Conservation (phyloP, 371 early-diverging fungal genomes). For the Phascolomyces articulosus region DNA sequence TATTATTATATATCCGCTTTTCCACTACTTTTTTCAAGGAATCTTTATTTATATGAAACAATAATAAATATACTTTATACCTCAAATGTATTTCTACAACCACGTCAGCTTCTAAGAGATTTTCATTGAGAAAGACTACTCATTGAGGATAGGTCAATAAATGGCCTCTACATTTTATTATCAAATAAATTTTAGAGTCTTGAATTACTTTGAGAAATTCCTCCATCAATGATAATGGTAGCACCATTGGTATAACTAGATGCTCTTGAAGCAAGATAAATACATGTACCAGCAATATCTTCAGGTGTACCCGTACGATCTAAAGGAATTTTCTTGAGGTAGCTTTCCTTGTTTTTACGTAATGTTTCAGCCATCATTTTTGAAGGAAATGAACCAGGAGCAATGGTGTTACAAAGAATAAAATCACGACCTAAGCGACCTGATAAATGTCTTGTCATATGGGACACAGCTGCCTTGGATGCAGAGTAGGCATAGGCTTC, state of each 20-base stretch:
- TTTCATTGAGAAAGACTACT: too few species aligned
- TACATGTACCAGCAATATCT: constrained; percentile 86
- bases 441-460: constrained; percentile 72
- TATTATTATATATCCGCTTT: too few species aligned
- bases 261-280: constrained; percentile 79
- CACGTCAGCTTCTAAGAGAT: too few species aligned
- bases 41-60: too few species aligned
- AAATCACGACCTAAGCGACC: constrained; percentile 61
- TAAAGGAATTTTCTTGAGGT: constrained; percentile 62
- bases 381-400: constrained; percentile 87
- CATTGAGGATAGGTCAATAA: too few species aligned
- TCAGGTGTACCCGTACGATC: constrained; percentile 80
- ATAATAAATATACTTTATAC: too few species aligned
- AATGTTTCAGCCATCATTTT: constrained; percentile 87
- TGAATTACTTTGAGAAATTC: constrained; percentile 25
- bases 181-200: neutral
- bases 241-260: constrained; percentile 85
- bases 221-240: constrained; percentile 85
- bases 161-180: too few species aligned
- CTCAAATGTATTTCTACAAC: too few species aligned
- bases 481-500: constrained; percentile 79
- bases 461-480: constrained; percentile 81
- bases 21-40: too few species aligned
- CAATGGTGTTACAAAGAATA: constrained; percentile 68
- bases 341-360: constrained; percentile 54